Evolutionary conservation across 768 basidiomycete genomes (phyloP).

Genomic region (Trametes maxima): DNA sequence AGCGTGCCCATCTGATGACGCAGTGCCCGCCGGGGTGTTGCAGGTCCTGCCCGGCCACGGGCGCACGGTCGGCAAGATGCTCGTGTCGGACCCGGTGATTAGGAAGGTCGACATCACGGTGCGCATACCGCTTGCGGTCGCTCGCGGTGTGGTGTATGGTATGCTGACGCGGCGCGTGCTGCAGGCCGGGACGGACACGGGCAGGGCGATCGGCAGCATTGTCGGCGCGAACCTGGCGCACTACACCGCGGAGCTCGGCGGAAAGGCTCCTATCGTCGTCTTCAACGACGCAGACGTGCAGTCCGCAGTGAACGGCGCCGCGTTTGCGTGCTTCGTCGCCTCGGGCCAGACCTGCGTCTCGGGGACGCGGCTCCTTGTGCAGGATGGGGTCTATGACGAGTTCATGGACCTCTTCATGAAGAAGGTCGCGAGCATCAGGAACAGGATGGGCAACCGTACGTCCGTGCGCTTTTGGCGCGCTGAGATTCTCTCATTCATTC

Average conservation of each 20-base stretch:
- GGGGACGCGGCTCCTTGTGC: slow-evolving; percentile 80
- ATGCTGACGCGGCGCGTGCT: not conserved
- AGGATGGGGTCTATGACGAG: slow-evolving; percentile 64
- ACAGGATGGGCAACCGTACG: slow-evolving; percentile 78
- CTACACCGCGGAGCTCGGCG: slow-evolving; percentile 85
- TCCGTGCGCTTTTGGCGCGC: not conserved
- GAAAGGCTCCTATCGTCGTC: slow-evolving; percentile 82
- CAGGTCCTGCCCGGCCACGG: slow-evolving; percentile 78
- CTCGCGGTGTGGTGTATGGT: not conserved
- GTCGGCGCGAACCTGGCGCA: slow-evolving; percentile 74
- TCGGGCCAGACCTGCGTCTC: slow-evolving; percentile 93
- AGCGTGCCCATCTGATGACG: not conserved
- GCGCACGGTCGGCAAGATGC: slow-evolving; percentile 58
- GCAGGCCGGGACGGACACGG: slow-evolving; percentile 79
- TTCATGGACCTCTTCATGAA: slow-evolving; percentile 65
- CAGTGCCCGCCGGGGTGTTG: slow-evolving; percentile 79
- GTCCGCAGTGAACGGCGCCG: slow-evolving; percentile 79
- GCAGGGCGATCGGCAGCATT: slow-evolving; percentile 69
- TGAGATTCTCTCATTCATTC: not conserved
- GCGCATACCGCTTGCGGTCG: slow-evolving; percentile 24
- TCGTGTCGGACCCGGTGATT: slow-evolving; percentile 66
- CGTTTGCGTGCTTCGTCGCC: slow-evolving; percentile 84
- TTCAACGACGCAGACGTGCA: slow-evolving; percentile 77
- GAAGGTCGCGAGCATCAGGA: slow-evolving; percentile 63
- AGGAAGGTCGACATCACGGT: slow-evolving; percentile 88